Evolutionary conservation across 106 monocot species (phyloP).

Genomic region (Hemerocallis citrina): DNA sequence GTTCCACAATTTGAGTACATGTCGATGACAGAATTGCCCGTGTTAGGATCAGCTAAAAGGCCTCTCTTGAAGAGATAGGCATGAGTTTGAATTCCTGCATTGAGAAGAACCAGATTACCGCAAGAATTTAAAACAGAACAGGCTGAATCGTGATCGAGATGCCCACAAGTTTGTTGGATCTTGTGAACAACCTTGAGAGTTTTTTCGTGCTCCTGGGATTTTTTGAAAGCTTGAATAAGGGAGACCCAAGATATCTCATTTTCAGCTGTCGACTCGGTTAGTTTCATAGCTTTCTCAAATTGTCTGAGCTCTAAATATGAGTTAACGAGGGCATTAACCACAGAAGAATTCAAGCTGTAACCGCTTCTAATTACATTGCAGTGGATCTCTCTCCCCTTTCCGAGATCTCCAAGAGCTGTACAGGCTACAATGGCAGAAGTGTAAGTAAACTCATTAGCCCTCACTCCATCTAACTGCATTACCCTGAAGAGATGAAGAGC

Average conservation of each 20-base stretch:
- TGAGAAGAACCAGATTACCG: slow-evolving; percentile 1
- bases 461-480: slow-evolving; percentile 24
- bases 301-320: slow-evolving; percentile 12
- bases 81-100: slow-evolving; percentile 34
- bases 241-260: slow-evolving; percentile 9
- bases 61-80: slow-evolving; percentile 35
- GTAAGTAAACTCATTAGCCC: slow-evolving; percentile 43
- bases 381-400: slow-evolving; percentile 30
- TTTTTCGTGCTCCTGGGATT: slow-evolving; percentile 9
- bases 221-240: slow-evolving; percentile 15
- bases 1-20: slow-evolving; percentile 42
- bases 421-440: slow-evolving; percentile 30
- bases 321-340: slow-evolving; percentile 18
- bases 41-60: slow-evolving; percentile 8
- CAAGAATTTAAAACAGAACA: slow-evolving; percentile 23
- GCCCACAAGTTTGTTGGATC: slow-evolving; percentile 14
- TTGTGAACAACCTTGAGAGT: slow-evolving; percentile 23
- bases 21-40: slow-evolving; percentile 24
- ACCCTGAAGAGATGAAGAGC: slow-evolving; percentile 26
- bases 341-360: slow-evolving; percentile 19
- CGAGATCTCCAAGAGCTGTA: slow-evolving; percentile 10
- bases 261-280: slow-evolving; percentile 4
- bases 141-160: slow-evolving; percentile 11
- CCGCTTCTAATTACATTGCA: slow-evolving; percentile 26
- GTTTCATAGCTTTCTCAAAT: slow-evolving; percentile 5